Evolutionary conservation across 2,329 filamentous ascomycete genomes (phyloP), one percentile per base, ranked within the genome.

Genomic region (Diaporthe sp.): DNA sequence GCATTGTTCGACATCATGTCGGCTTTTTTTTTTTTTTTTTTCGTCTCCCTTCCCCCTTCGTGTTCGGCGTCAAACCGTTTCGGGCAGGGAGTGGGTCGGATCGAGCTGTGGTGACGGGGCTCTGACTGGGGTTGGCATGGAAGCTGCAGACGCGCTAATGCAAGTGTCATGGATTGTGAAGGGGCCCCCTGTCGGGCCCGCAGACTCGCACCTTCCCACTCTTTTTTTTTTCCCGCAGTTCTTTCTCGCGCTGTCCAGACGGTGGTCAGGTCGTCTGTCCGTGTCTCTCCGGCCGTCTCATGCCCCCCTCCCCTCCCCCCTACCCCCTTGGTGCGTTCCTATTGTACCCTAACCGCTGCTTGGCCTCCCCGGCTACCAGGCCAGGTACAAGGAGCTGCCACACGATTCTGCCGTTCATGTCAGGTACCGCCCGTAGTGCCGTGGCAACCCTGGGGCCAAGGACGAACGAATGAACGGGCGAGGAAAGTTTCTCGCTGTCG

Each of bases 241-340:
- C n/a, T 44, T 25, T 34, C 51, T 71, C 55, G 57, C 70, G 34
- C 70, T 51, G 55, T 58, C 62, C 42, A 67, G 62, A 68, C 28
- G n/a, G 44, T 49, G 44, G 44, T 22, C 44, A 49, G 44, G 44
- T 22, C 44, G 44, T 31, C 53, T 25, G 62, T 53, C 62, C 62
- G 62, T 68, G 62, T 68, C 62, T 68, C 62, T 68, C 62, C 62
- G 19, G 71, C 72, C 37, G 62, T 68, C 62, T 68, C 62, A 53
- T n/a, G 37, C 34, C 46, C 62, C 42, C 28, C 17, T 25, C 44
- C 62, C 31, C 34, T 25, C 31, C 62, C 61, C 61, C 28, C 42
- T 49, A 13, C 61, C 42, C 39, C 19, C 8, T 22, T 28, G 25
- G 22, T 4, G 28, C 28, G n/a, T 44, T 46, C 58, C 37, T 58